Evolutionary conservation across 176 grass and related monocot genomes (phyloP).

Genomic region (Aegilops sharonensis): DNA sequence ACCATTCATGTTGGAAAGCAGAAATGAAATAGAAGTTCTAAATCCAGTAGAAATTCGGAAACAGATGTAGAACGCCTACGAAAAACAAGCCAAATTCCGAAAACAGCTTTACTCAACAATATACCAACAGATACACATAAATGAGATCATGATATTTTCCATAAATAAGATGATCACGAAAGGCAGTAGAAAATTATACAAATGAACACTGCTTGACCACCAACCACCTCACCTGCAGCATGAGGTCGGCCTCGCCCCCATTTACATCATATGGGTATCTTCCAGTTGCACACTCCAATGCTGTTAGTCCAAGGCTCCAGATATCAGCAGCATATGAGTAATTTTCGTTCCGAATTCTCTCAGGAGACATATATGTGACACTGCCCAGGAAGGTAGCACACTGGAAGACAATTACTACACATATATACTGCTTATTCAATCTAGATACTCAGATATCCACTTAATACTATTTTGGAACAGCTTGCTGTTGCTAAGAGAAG

Average conservation of each 20-base stretch:
- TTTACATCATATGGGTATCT: constrained; percentile 90
- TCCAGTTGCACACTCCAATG: constrained; percentile 90
- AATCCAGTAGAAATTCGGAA: not conserved
- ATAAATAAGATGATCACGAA: not conserved
- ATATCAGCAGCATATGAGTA: constrained; percentile 96
- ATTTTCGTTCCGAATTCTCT: constrained; percentile 90
- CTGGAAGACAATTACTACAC: constrained; percentile 58
- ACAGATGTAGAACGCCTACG: not conserved
- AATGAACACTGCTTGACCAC: not conserved
- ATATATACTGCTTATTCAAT: constrained; percentile 37
- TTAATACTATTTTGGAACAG: constrained; percentile 20
- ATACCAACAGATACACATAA: not conserved
- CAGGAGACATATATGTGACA: constrained; percentile 97
- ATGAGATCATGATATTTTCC: not conserved
- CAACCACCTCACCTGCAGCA: constrained; percentile 63
- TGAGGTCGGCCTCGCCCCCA: constrained; percentile 84
- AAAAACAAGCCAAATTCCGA: not conserved
- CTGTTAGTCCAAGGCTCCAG: constrained; percentile 90
- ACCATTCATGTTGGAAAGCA: not conserved
- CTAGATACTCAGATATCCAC: constrained; percentile 3
- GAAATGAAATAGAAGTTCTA: not conserved
- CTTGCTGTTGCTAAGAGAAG: constrained; percentile 20
- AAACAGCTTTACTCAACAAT: not conserved
- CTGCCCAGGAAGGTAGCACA: constrained; percentile 98
- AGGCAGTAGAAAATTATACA: constrained; percentile 2